Evolutionary conservation across 2,329 filamentous ascomycete genomes (phyloP).

Genomic region (Epichloe amarillans): DNA sequence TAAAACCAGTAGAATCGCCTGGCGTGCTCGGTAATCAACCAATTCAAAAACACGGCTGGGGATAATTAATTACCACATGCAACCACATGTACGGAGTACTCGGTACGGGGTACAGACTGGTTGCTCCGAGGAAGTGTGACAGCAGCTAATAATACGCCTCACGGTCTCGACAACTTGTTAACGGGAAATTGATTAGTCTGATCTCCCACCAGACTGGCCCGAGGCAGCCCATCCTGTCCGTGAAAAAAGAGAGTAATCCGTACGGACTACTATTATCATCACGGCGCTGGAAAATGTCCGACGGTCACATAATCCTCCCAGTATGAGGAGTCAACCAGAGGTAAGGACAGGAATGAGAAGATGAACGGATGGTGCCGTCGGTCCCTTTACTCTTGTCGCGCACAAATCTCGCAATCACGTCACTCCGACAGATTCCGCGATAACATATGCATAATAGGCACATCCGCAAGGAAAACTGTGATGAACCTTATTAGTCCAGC

Average conservation of each 20-base stretch:
- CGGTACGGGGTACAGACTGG: too few species aligned
- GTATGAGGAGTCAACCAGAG: neutral
- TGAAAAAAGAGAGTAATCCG: neutral
- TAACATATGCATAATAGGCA: neutral
- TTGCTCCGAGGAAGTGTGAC: too few species aligned
- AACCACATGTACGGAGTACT: neutral
- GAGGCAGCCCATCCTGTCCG: neutral
- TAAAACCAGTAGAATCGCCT: neutral
- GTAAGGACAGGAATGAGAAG: too few species aligned
- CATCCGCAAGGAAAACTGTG: neutral
- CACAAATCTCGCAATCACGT: neutral
- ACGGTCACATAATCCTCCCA: neutral
- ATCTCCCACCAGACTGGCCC: neutral
- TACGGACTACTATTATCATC: neutral
- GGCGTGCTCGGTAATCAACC: neutral
- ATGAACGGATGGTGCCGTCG: neutral
- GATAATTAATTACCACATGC: neutral
- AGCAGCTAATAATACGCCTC: too few species aligned
- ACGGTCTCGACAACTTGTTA: too few species aligned
- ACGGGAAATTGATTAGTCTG: neutral
- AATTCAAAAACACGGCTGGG: neutral
- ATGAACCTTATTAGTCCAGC: neutral
- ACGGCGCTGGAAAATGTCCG: neutral
- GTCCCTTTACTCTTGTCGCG: neutral
- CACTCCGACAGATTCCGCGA: neutral